A percentile compares a stretch with the other conserved stretches of the same genome.
Conservation (phyloP, 1,139 yeast genomes). For the Geotrichum australiense region DNA sequence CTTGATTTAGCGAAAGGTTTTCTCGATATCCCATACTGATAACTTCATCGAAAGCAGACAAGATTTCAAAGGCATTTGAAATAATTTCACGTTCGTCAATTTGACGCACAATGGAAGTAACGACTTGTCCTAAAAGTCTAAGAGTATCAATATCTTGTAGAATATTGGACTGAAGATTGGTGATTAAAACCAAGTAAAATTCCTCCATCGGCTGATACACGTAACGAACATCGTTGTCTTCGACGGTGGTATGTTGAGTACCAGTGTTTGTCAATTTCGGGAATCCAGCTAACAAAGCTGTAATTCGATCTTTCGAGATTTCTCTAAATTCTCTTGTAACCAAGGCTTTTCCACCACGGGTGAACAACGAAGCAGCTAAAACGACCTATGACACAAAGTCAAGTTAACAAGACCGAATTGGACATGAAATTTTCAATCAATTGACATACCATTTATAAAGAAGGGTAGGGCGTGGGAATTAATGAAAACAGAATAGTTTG, state of each 20-base stretch:
- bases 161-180: conserved; percentile 87
- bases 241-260: conserved; percentile 89
- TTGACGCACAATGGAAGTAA: conserved; percentile 65
- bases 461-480: too few species aligned
- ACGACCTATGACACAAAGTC: conserved; percentile 49
- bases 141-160: conserved; percentile 92
- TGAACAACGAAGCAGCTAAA: conserved; percentile 91
- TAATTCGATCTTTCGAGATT: conserved; percentile 75
- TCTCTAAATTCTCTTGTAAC: conserved; percentile 91
- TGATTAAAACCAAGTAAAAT: conserved; percentile 81
- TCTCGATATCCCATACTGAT: conserved; percentile 87
- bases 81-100: conserved; percentile 81
- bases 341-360: conserved; percentile 91
- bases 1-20: conserved; percentile 73
- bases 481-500: too few species aligned
- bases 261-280: conserved; percentile 70
- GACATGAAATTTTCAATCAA: too few species aligned
- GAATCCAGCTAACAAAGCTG: conserved; percentile 78
- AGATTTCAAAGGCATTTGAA: conserved; percentile 78
- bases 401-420: too few species aligned
- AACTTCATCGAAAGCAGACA: conserved; percentile 92
- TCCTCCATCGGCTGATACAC: conserved; percentile 96
- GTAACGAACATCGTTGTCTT: conserved; percentile 86
- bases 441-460: too few species aligned
- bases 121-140: conserved; percentile 75